These are phyloP conservation scores for Candida frijolesensis DNA, from an alignment of 1,139 yeast species.

Conservation along the genomic window DNA sequence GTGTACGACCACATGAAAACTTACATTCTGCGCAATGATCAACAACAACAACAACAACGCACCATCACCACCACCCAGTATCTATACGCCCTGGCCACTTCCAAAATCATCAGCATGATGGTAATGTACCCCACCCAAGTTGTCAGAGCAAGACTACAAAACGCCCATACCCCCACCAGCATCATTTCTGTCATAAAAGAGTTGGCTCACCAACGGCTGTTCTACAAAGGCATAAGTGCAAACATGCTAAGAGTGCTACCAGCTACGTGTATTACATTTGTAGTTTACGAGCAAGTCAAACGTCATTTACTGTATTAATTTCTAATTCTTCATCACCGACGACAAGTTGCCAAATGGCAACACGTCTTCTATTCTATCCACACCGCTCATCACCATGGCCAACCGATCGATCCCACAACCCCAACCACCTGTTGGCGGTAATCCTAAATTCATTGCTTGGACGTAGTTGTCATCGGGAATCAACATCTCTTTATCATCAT, in stretches of 20 bases:
- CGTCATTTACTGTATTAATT: slow-evolving; percentile 13
- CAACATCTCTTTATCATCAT: slow-evolving; percentile 61
- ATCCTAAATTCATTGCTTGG: slow-evolving; percentile 81
- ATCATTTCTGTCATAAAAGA: slow-evolving; percentile 24
- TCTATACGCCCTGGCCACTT: slow-evolving; percentile 61
- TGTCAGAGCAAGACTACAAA: slow-evolving; percentile 75
- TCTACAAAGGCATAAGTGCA: slow-evolving; percentile 74
- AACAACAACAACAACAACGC: too few species aligned
- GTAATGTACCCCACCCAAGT: slow-evolving; percentile 86
- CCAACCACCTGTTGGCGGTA: slow-evolving; percentile 99
- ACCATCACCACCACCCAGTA: neutral
- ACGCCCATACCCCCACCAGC: slow-evolving; percentile 23
- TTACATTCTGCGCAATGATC: neutral
- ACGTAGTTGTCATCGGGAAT: slow-evolving; percentile 76
- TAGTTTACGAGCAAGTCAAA: slow-evolving; percentile 58
- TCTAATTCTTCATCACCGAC: slow-evolving; percentile 48
- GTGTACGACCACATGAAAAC: slow-evolving; percentile 55
- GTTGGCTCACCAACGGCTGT: slow-evolving; percentile 56
- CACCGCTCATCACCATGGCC: slow-evolving; percentile 73
- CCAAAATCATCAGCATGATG: slow-evolving; percentile 71
- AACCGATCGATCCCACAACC: slow-evolving; percentile 93
- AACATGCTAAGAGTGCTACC: slow-evolving; percentile 69
- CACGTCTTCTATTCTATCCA: slow-evolving; percentile 74
- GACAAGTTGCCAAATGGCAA: slow-evolving; percentile 79
- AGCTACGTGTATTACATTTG: slow-evolving; percentile 71